Evolutionary conservation across 768 basidiomycete genomes (phyloP).

Genomic region (Rhizopogon vesiculosus): DNA sequence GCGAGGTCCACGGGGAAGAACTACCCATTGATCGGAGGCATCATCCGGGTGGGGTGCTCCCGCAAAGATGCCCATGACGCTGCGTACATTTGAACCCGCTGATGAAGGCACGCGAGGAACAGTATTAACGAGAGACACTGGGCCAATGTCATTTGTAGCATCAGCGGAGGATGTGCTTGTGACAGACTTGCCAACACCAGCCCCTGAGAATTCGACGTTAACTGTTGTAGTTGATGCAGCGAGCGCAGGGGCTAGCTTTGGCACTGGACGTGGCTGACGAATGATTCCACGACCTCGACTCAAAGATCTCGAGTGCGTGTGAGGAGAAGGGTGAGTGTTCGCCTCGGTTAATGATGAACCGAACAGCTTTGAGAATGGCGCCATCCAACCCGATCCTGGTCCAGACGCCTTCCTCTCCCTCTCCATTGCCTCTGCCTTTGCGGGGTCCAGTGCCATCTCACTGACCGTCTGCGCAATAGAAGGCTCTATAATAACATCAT

Average conservation of each 20-base stretch:
- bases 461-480: slow-evolving; percentile 64
- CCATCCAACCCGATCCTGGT: slow-evolving; percentile 66
- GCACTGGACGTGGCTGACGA: slow-evolving; percentile 47
- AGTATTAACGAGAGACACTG: slow-evolving; percentile 9
- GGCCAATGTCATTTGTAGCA: slow-evolving; percentile 13
- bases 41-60: slow-evolving; percentile 60
- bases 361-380: slow-evolving; percentile 81
- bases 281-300: slow-evolving; percentile 18
- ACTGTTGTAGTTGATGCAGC: slow-evolving; percentile 89
- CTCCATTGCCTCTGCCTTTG: slow-evolving; percentile 40
- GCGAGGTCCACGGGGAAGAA: slow-evolving; percentile 44
- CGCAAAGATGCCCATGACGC: slow-evolving; percentile 87
- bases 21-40: slow-evolving; percentile 66
- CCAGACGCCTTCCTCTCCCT: slow-evolving; percentile 27
- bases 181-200: slow-evolving; percentile 54
- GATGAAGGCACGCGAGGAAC: slow-evolving; percentile 8
- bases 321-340: slow-evolving; percentile 7
- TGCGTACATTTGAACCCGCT: slow-evolving; percentile 20
- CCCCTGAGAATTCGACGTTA: slow-evolving; percentile 91
- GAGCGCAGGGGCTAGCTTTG: slow-evolving; percentile 80
- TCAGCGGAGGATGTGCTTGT: slow-evolving; percentile 36
- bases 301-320: slow-evolving; percentile 23
- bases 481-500: slow-evolving; percentile 90
- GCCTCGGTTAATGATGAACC: slow-evolving; percentile 30
- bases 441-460: slow-evolving; percentile 62